Percentiles rank a stretch among this genome's conserved stretches.
Evolutionary conservation across 2,329 filamentous ascomycete species (phyloP).

Genomic region (Proliferodiscus dingleyae): DNA sequence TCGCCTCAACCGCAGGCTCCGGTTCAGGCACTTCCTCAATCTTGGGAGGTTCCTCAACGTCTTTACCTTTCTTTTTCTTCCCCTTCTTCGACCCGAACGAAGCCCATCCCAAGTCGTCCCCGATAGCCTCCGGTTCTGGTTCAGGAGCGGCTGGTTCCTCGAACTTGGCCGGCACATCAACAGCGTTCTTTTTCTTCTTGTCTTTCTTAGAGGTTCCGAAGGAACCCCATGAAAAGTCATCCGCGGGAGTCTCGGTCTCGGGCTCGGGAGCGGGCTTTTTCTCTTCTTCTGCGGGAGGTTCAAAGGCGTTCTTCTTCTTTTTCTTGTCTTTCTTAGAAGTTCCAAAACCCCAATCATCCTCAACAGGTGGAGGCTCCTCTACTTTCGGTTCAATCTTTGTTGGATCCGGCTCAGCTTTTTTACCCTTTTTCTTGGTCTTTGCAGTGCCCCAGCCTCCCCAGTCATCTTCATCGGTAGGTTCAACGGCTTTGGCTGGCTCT

Average conservation of each 20-base stretch:
- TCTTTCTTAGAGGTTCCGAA: conserved; percentile 37
- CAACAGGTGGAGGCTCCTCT: conserved; percentile 22
- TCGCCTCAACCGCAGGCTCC: too few relatives aligned
- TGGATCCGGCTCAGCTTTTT: conserved; percentile 30
- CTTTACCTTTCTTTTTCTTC: not conserved
- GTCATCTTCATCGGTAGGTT: conserved; percentile 37
- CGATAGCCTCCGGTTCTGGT: conserved; percentile 28
- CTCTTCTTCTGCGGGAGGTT: not conserved
- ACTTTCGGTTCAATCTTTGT: conserved; percentile 22
- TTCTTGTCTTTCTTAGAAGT: conserved; percentile 35
- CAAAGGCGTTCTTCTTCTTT: conserved; percentile 32
- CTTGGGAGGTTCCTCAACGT: conserved; percentile 35
- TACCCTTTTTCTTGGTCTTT: conserved; percentile 46
- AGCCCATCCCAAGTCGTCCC: conserved; percentile 43
- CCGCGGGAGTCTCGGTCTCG: conserved; percentile 9
- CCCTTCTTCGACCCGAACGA: conserved; percentile 32
- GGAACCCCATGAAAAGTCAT: conserved; percentile 24
- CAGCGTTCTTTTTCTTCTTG: conserved; percentile 37
- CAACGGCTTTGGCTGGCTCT: conserved; percentile 21
- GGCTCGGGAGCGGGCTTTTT: too few relatives aligned
- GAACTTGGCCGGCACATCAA: conserved; percentile 17
- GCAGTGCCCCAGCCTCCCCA: conserved; percentile 41
- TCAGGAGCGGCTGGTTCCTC: conserved; percentile 30
- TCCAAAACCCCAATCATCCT: conserved; percentile 19
- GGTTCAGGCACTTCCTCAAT: conserved; percentile 31